These are phyloP conservation scores for Penium margaritaceum DNA, from an alignment of 139 green algal genomes.

Conservation along the genomic window DNA sequence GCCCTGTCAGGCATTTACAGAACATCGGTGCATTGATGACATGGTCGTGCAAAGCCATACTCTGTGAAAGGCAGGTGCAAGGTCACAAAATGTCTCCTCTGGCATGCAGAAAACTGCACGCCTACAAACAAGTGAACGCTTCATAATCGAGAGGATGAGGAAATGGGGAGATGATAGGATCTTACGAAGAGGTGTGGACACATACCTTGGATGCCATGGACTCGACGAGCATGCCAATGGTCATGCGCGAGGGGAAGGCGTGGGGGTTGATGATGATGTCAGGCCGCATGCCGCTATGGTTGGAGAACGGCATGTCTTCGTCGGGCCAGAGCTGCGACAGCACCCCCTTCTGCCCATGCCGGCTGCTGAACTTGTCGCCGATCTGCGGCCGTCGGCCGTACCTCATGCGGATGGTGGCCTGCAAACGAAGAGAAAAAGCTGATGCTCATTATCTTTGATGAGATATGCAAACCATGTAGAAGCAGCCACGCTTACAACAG, in stretches of 20 bases:
- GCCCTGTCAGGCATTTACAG: no score
- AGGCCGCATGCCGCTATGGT: constrained; percentile 72
- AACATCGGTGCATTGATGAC: not conserved
- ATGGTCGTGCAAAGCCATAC: not conserved
- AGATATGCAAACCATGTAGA: not conserved
- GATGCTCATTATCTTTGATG: not conserved
- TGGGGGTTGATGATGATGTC: constrained; percentile 99
- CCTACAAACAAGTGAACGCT: no score
- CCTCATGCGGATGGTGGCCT: constrained; percentile 68
- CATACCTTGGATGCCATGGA: constrained; percentile 69
- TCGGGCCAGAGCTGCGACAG: constrained; percentile 85
- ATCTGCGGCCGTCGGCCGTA: constrained; percentile 92
- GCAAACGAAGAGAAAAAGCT: constrained; percentile 4
- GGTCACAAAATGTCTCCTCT: no score
- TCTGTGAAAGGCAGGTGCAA: not conserved
- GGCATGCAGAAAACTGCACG: no score
- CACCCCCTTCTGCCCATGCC: constrained; percentile 89
- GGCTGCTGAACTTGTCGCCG: constrained; percentile 96
- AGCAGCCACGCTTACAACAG: constrained; percentile 71
- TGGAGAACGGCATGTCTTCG: constrained; percentile 86
- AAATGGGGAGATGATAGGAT: not conserved
- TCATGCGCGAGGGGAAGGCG: constrained; percentile 98
- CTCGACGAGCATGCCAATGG: constrained; percentile 98
- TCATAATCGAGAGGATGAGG: no score
- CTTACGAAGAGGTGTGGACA: not conserved